Percentiles rank a stretch among this genome's conserved stretches.
phyloP scores from a whole-genome alignment of 2,329 filamentous ascomycete genomes.

The Aspergillus sp. region DNA sequence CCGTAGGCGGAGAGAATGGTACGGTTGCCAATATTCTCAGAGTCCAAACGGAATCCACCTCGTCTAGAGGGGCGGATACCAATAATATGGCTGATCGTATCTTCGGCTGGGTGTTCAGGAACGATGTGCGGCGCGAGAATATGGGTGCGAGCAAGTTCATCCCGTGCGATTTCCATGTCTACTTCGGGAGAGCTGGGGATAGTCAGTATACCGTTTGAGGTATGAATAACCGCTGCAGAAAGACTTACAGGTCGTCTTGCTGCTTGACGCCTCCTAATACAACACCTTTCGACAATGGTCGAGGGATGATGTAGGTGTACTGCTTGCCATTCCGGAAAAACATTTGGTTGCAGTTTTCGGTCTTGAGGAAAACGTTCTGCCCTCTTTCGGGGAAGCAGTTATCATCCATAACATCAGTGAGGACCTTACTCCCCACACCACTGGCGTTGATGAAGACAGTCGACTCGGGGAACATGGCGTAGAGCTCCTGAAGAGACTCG shows the following conservation, averaged over 20 bases:
- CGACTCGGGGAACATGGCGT: constrained; percentile 30
- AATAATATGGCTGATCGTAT: constrained; percentile 27
- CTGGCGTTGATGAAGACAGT: constrained; percentile 36
- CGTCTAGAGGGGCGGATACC: constrained; percentile 31
- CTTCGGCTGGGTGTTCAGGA: constrained; percentile 23
- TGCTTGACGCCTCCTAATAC: constrained; percentile 34
- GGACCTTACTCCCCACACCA: constrained; percentile 28
- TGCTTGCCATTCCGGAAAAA: constrained; percentile 34
- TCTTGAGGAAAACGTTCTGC: constrained; percentile 33
- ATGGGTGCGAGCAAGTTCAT: constrained; percentile 36
- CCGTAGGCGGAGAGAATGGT: constrained; percentile 32
- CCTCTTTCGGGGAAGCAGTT: constrained; percentile 33
- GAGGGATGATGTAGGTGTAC: constrained; percentile 36
- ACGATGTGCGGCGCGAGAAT: constrained; percentile 32
- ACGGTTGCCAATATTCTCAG: constrained; percentile 18
- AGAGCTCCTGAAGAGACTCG: constrained; percentile 28
- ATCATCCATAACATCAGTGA: constrained; percentile 30
- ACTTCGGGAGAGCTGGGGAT: constrained; percentile 26
- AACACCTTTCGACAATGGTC: constrained; percentile 27
- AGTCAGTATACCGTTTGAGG: not conserved
- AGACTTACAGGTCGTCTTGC: constrained; percentile 24
- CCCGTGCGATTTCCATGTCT: constrained; percentile 31
- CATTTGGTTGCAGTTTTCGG: constrained; percentile 23
- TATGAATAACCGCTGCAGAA: not conserved
- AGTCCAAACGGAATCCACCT: constrained; percentile 32